Conservation (phyloP, 495 filamentous ascomycete species). For the Filosporella fistucella region DNA sequence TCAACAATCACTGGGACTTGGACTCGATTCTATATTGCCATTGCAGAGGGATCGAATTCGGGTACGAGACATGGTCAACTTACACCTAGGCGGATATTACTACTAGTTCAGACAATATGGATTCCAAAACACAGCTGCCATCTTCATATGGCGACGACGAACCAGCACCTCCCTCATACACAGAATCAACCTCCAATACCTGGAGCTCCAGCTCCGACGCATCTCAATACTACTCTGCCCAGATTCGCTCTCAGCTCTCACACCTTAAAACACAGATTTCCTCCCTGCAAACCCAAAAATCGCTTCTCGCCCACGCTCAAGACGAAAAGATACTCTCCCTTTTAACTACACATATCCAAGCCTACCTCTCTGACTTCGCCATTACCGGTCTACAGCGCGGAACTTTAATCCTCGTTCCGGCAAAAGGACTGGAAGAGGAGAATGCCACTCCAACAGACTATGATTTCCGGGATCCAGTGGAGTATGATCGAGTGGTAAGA, state of each 20-base stretch:
- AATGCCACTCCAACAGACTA: conserved; percentile 17
- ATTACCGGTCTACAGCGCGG: conserved; percentile 13
- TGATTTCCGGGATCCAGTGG: conserved; percentile 14
- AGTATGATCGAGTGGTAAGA: conserved; percentile 15
- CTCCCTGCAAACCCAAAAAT: conserved; percentile 10
- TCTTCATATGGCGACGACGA: conserved; percentile 1
- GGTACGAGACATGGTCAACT: too few relatives aligned
- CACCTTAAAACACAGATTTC: conserved; percentile 14
- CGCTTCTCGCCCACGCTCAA: conserved; percentile 17
- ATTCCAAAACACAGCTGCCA: conserved; percentile 5
- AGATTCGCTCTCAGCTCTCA: conserved; percentile 19
- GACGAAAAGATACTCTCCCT: conserved; percentile 21
- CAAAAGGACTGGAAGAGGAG: conserved; percentile 13
- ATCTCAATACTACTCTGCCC: conserved; percentile 15
- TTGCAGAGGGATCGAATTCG: too few relatives aligned
- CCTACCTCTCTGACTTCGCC: conserved; percentile 21
- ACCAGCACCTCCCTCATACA: conserved; percentile 18
- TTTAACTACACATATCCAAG: conserved; percentile 21
- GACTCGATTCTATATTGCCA: too few relatives aligned
- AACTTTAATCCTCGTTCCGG: conserved; percentile 20
- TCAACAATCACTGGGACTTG: too few relatives aligned
- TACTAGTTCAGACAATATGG: conserved; percentile 16
- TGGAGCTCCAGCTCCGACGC: not conserved
- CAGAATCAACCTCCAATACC: conserved; percentile 4
- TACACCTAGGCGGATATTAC: too few relatives aligned